Conservation (phyloP, 257 asterid genomes). For the Rehmannia glutinosa region DNA sequence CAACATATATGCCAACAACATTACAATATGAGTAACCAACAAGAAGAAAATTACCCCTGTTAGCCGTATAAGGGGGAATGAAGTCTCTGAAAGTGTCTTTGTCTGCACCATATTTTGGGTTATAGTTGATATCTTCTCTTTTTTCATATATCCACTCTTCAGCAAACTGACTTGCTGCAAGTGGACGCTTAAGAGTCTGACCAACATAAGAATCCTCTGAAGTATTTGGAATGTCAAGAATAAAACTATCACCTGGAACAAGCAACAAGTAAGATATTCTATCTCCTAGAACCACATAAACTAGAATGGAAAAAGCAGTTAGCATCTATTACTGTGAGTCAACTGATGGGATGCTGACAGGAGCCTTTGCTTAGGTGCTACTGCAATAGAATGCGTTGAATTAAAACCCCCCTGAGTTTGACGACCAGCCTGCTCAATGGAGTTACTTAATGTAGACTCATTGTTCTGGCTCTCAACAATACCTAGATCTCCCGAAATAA, state of each 20-base stretch:
- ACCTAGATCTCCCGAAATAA: constrained; percentile 59
- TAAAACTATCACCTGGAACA: constrained; percentile 75
- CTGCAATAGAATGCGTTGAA: constrained; percentile 39
- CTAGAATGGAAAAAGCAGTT: constrained; percentile 2
- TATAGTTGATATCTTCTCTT: constrained; percentile 23
- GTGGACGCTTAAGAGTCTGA: constrained; percentile 37
- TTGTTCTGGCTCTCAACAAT: constrained; percentile 37
- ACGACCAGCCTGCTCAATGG: constrained; percentile 35
- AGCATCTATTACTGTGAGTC: constrained; percentile 48
- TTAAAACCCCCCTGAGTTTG: constrained; percentile 38
- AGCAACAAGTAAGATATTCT: constrained; percentile 22
- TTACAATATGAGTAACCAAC: constrained; percentile 17
- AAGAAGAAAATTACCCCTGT: constrained; percentile 61
- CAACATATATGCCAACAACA: constrained; percentile 18
- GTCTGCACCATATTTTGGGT: constrained; percentile 24
- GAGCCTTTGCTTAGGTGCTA: constrained; percentile 46
- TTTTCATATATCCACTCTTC: constrained; percentile 27
- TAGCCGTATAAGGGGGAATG: constrained; percentile 37
- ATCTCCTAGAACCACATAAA: constrained; percentile 2
- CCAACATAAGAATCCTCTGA: constrained; percentile 47
- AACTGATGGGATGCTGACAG: constrained; percentile 48
- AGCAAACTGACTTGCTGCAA: constrained; percentile 24
- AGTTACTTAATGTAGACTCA: constrained; percentile 38
- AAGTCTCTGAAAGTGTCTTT: constrained; percentile 22
- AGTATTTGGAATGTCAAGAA: constrained; percentile 75